These are phyloP conservation scores for Russula vinacea DNA, from an alignment of 768 basidiomycete genomes.

Conservation along the genomic window DNA sequence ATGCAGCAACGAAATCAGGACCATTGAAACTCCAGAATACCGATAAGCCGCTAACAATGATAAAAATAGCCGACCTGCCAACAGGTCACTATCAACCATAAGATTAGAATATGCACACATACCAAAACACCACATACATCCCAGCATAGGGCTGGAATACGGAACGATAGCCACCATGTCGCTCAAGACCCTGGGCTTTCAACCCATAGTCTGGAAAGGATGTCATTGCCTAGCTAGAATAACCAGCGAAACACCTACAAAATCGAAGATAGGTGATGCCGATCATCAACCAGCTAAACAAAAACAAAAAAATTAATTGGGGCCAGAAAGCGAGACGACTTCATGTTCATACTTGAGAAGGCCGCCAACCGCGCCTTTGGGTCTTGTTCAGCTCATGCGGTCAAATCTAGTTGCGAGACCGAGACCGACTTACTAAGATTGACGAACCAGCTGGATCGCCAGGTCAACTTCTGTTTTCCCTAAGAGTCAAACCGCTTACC, in stretches of 20 bases:
- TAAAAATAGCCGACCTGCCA: conserved; percentile 25
- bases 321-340: background rate
- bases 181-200: conserved; percentile 16
- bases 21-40: conserved; percentile 27
- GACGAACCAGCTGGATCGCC: conserved; percentile 23
- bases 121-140: conserved; percentile 30
- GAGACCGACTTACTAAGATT: conserved; percentile 22
- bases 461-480: conserved; percentile 3
- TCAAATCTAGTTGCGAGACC: background rate
- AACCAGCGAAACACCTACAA: conserved; percentile 14
- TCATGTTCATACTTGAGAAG: conserved; percentile 27
- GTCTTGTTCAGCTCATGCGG: conserved; percentile 2
- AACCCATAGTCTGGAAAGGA: conserved; percentile 27
- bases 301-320: background rate
- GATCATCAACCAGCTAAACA: conserved; percentile 28
- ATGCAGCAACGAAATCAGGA: conserved; percentile 28
- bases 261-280: conserved; percentile 29
- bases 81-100: background rate
- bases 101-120: background rate
- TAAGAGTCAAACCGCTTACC: conserved; percentile 1
- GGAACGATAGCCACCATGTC: conserved; percentile 22
- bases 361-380: conserved; percentile 26
- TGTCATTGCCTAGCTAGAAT: background rate
- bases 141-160: conserved; percentile 29
- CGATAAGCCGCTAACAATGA: conserved; percentile 26